Evolutionary conservation across 805 yeast species (phyloP), one percentile per base, ranked within the genome.

Genomic region (Pichia manshurica): DNA sequence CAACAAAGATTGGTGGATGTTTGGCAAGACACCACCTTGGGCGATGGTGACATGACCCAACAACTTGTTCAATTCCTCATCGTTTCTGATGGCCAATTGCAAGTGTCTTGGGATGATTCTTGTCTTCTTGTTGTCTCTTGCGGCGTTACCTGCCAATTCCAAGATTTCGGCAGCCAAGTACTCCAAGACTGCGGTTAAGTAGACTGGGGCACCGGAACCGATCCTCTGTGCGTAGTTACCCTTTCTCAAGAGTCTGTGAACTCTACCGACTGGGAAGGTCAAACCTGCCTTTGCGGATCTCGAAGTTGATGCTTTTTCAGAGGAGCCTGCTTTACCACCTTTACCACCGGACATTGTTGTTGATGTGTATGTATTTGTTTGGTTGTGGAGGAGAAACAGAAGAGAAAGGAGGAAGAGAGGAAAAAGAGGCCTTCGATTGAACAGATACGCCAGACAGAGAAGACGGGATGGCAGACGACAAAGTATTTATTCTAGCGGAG

Each of bases 191-290:
- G 98, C 95, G 60, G 98, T 90, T 68, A 91, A 79, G 77, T 90
- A 91, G 56, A 91, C 91, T 75, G 98, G 97, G 65, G 98, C 97
- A 82, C 96, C 96, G 60, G 97, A 89, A 81, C 98, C 97, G 63
- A 91, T 84, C 78, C 98, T 84, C 77, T 90, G 95, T 67, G 97
- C 95, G 78, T 91, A 87, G 83, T 90, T 87, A 71, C 96, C 96
- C 77, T 85, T 88, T 82, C 95, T 87, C 67, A 91, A 76, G 63
- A 90, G 80, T 77, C 97, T 84, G 80, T 91, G 96, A 62, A 91
- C 93, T 83, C 98, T 90, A 73, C 98, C 98, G 60, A 91, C 98
- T 77, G 98, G 98, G 95, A 91, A 91, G 64, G 95, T 87, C 68
- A 91, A 82, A 73, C 97, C 98, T 68, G 98, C 97, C 81, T 89